Conservation (phyloP, 2,329 filamentous ascomycete species). For the Daldinia eschscholtzii region DNA sequence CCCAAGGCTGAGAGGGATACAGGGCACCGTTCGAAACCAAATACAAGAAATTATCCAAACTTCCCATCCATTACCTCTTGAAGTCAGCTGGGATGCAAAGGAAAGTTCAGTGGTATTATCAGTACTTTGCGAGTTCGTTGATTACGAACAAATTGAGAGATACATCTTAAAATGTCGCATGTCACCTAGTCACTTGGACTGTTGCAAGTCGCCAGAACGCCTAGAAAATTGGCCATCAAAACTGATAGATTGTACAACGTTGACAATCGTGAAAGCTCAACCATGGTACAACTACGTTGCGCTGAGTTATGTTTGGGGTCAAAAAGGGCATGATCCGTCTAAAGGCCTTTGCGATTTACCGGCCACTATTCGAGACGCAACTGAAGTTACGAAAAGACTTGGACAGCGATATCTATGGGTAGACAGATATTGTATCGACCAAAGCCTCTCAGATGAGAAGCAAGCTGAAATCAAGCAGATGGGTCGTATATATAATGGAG, state of each 20-base stretch:
- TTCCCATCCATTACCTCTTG: background rate
- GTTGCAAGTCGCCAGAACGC: background rate
- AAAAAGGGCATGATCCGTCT: background rate
- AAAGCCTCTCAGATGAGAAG: background rate
- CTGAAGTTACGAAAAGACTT: background rate
- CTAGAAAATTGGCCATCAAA: background rate
- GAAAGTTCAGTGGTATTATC: background rate
- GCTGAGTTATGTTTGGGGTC: background rate
- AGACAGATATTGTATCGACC: conserved; percentile 1
- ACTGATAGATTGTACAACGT: background rate
- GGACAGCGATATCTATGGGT: background rate
- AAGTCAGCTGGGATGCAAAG: background rate
- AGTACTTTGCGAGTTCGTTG: background rate
- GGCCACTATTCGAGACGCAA: background rate
- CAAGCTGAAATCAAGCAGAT: background rate
- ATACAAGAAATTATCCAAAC: background rate
- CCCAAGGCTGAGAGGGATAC: background rate
- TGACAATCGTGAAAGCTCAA: background rate
- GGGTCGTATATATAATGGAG: background rate
- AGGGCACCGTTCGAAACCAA: background rate
- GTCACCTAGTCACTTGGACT: background rate
- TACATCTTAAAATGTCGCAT: background rate
- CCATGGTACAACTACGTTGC: background rate
- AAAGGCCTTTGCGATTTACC: background rate
- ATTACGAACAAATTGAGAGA: background rate